Conservation (phyloP, 202 grass and related monocot genomes). For the Saccharum hybrid region DNA sequence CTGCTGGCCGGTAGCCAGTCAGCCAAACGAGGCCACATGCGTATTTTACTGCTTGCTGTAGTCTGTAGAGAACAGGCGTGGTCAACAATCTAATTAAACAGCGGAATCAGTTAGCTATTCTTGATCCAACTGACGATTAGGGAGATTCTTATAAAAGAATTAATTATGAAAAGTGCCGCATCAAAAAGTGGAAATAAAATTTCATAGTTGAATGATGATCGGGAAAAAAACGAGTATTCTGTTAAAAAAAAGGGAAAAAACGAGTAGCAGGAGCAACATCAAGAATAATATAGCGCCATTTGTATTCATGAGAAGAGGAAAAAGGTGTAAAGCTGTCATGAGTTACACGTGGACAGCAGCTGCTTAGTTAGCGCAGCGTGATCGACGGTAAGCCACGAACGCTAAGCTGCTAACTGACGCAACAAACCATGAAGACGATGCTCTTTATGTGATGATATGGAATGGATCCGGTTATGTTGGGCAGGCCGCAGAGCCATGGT, state of each 20-base stretch:
- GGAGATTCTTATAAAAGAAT: background rate
- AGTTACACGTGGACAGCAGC: background rate
- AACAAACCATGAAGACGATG: too few relatives aligned
- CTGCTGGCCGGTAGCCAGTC: too few relatives aligned
- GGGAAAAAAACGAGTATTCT: too few relatives aligned
- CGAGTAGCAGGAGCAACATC: background rate
- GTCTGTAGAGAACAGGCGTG: background rate
- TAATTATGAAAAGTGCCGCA: background rate
- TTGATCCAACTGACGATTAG: background rate
- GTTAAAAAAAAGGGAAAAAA: too few relatives aligned
- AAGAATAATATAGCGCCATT: background rate
- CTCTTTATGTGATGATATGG: too few relatives aligned
- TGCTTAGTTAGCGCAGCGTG: background rate
- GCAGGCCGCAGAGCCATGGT: too few relatives aligned
- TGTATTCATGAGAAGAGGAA: background rate
- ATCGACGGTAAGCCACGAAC: background rate
- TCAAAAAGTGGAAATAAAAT: too few relatives aligned
- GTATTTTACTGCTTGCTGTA: background rate
- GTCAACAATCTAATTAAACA: background rate
- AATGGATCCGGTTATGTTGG: too few relatives aligned
- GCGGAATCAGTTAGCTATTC: background rate
- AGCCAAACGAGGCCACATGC: too few relatives aligned
- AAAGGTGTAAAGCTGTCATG: background rate
- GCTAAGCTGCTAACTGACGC: background rate
- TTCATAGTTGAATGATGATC: too few relatives aligned